Base-by-base conservation (phyloP, 2,329 filamentous ascomycete species). In the Colletotrichum melonis region DNA sequence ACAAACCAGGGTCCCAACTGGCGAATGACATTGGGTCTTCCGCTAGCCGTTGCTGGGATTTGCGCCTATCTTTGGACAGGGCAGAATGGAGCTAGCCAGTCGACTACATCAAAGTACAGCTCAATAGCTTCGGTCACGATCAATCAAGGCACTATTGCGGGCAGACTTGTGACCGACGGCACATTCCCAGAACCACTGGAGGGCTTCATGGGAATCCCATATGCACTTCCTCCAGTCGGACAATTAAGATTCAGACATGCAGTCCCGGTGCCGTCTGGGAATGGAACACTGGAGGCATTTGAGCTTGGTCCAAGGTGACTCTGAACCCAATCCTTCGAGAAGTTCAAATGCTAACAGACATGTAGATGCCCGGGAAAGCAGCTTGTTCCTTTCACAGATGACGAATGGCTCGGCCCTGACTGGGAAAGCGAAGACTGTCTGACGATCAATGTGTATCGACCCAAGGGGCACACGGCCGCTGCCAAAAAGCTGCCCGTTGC, bases 391-490 rank as follows among this genome's bases (percentile, higher is more conserved):
- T 81, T 81, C 38, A 77, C 78, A 24, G 78, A 81, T 52, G 79
- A 81, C 30, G 77, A 77, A 1, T 63, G 78, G 2, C 76, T 81
- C 1, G 79, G 79, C 0, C 79, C 79, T 2, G 79, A 81, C 56
- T 76, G 76, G 52, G 78, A 81, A 73, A 79, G 85, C 62, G 89
- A 91, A 79, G 84, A 89, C 78, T 89, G 88, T 69, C 81, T 91
- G 46, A 88, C 86, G 73, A 78, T 86, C 14, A 89, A 90, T 76
- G 79, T 91, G 12, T 88, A 84, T 75, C 83, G 86, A 14, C 85
- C 85, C 0, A 77, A 79, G 3, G 66, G 73, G 5, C 19, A 76
- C 69, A 35, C 84, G 56, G 72, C 74, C 4, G 75, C 75, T 3
- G 69, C 76, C 54, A 79, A 75, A 38, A 77, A 74, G 55, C 64